A percentile compares a stretch with the other conserved stretches of the same genome.
phyloP scores from a whole-genome alignment of 495 filamentous ascomycete species.

The Physcia stellaris region DNA sequence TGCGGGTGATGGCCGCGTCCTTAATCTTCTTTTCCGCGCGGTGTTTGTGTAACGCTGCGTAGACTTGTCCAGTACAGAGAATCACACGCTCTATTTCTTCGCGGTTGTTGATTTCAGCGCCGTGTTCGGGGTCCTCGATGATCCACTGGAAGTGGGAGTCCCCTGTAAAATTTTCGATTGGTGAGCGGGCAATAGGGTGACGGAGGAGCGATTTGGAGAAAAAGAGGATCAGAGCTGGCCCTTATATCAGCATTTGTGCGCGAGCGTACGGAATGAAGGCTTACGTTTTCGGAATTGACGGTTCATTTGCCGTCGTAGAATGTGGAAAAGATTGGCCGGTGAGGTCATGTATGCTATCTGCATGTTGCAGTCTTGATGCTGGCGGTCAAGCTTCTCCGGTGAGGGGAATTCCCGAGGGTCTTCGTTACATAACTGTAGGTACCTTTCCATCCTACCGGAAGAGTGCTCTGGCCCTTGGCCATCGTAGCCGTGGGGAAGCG shows the following conservation, averaged over 20 bases:
- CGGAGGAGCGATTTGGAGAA: conserved; percentile 93
- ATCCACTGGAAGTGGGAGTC: conserved; percentile 94
- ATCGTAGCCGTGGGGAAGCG: conserved; percentile 93
- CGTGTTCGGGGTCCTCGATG: conserved; percentile 76
- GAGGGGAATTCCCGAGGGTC: conserved; percentile 86
- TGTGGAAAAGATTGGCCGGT: conserved; percentile 90
- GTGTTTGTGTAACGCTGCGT: conserved; percentile 78
- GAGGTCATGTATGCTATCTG: conserved; percentile 91
- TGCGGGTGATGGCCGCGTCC: conserved; percentile 81
- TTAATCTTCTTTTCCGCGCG: conserved; percentile 71
- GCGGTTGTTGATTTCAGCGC: conserved; percentile 54
- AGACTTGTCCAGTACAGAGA: conserved; percentile 90
- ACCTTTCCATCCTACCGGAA: conserved; percentile 92
- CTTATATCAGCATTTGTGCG: conserved; percentile 22
- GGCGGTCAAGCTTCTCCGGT: conserved; percentile 78
- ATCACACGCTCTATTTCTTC: conserved; percentile 90
- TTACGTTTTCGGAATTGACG: conserved; percentile 97
- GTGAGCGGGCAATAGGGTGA: conserved; percentile 79
- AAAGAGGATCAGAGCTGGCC: conserved; percentile 77
- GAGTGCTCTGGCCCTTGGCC: conserved; percentile 98
- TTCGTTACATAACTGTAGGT: conserved; percentile 95
- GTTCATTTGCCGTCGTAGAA: conserved; percentile 93
- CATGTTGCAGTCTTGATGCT: conserved; percentile 99
- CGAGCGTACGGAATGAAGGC: conserved; percentile 19
- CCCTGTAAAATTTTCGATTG: conserved; percentile 76